phyloP scores from a whole-genome alignment of 345 rosid genomes.

The Lumnitzera racemosa region DNA sequence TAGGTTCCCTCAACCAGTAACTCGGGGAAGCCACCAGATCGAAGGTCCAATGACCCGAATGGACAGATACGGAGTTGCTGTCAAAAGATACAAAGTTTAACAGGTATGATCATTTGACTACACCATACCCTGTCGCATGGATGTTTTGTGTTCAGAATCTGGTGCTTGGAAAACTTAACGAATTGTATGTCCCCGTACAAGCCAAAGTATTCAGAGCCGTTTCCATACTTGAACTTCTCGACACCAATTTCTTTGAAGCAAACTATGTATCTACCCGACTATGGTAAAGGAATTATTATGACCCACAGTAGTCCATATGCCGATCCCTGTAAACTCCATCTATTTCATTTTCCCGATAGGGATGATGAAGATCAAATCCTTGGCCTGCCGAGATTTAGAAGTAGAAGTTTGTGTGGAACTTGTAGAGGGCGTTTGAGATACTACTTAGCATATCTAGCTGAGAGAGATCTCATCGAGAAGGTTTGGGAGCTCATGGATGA shows the following conservation, averaged over 20 bases:
- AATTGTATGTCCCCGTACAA: not conserved
- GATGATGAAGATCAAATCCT: not conserved
- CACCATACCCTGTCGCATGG: not conserved
- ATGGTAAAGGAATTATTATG: conserved; percentile 2
- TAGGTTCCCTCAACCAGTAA: not conserved
- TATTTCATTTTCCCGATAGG: not conserved
- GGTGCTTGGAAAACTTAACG: not conserved
- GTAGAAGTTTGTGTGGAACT: not conserved
- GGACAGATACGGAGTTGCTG: not conserved
- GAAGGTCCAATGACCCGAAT: conserved; percentile 2
- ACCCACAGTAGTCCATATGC: conserved; percentile 1
- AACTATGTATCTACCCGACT: not conserved
- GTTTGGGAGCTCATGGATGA: conserved; percentile 4
- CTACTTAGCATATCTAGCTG: not conserved
- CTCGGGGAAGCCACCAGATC: not conserved
- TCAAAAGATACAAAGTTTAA: conserved; percentile 4
- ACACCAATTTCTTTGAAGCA: not conserved
- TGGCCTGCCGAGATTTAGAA: not conserved
- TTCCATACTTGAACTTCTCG: not conserved
- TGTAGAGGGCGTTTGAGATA: not conserved
- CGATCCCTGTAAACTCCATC: not conserved
- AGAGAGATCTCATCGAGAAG: not conserved
- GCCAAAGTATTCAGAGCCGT: no score
- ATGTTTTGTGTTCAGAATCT: conserved; percentile 1
- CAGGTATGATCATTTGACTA: not conserved